Evolutionary conservation across 257 asterid genomes (phyloP).

Genomic region (Orobanche coerulescens): DNA sequence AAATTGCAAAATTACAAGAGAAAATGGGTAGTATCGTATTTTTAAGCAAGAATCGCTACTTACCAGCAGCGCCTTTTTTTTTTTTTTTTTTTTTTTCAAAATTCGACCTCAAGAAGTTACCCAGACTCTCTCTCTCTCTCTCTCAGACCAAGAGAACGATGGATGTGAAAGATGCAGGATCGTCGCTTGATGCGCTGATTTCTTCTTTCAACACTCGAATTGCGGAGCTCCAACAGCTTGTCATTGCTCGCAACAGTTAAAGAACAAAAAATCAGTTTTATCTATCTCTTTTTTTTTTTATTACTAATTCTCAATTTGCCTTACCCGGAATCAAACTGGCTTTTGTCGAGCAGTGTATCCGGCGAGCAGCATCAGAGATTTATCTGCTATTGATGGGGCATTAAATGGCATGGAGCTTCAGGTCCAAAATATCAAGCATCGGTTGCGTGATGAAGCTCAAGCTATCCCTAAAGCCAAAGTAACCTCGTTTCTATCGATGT

Average conservation of each 20-base stretch:
- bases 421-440: constrained; percentile 64
- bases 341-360: constrained; percentile 70
- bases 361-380: constrained; percentile 60
- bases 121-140: too few relatives aligned
- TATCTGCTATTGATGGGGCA: constrained; percentile 67
- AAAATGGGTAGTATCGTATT: too few relatives aligned
- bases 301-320: background rate
- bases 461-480: constrained; percentile 93
- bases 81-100: too few relatives aligned
- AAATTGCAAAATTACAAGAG: too few relatives aligned
- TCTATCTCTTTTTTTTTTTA: background rate
- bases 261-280: constrained; percentile 3
- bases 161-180: constrained; percentile 73
- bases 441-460: constrained; percentile 68
- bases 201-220: constrained; percentile 78
- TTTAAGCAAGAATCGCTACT: too few relatives aligned
- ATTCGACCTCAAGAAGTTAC: too few relatives aligned
- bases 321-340: background rate
- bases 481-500: background rate
- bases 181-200: constrained; percentile 65
- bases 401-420: constrained; percentile 82
- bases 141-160: constrained; percentile 19
- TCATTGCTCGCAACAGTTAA: constrained; percentile 90
- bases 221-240: constrained; percentile 77
- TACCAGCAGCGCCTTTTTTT: too few relatives aligned